Conservation (phyloP, 2,329 filamentous ascomycete species). For the Ceratocystis cacaofunesta region DNA sequence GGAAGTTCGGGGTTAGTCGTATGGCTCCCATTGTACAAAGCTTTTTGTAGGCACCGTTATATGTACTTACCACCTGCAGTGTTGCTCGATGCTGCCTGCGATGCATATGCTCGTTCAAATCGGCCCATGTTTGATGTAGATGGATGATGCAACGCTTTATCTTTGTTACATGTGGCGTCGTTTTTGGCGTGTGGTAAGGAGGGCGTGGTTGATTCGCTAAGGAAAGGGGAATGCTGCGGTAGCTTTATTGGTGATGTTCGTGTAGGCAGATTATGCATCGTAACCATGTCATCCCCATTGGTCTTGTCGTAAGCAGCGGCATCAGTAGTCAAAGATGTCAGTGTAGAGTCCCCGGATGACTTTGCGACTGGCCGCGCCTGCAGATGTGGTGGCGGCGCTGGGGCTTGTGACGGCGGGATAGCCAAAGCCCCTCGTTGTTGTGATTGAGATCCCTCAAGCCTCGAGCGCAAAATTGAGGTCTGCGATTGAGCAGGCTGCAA, state of each 20-base stretch:
- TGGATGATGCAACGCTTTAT: not conserved
- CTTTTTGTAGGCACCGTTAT: not conserved
- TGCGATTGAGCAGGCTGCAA: slow-evolving; percentile 11
- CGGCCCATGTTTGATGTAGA: slow-evolving; percentile 8
- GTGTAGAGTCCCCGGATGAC: not conserved
- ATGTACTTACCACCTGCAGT: slow-evolving; percentile 8
- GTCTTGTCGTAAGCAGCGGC: slow-evolving; percentile 22
- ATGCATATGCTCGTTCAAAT: slow-evolving; percentile 14
- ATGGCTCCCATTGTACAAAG: not conserved
- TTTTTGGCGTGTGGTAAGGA: not conserved
- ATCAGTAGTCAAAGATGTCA: slow-evolving; percentile 19
- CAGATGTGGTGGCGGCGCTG: not conserved
- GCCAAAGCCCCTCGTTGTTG: slow-evolving; percentile 12
- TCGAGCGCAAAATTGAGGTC: slow-evolving; percentile 4
- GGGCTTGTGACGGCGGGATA: slow-evolving; percentile 24
- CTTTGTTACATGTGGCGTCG: not conserved
- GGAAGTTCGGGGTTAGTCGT: not conserved
- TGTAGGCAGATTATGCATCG: slow-evolving; percentile 12
- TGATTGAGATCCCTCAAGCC: not conserved
- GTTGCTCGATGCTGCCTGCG: slow-evolving; percentile 9
- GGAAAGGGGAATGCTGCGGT: not conserved
- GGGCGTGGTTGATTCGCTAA: not conserved
- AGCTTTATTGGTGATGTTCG: slow-evolving; percentile 7
- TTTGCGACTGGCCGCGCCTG: not conserved
- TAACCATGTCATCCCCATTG: slow-evolving; percentile 9